Base-by-base conservation (phyloP, 345 rosid genomes). In the Salix koriyanagi region DNA sequence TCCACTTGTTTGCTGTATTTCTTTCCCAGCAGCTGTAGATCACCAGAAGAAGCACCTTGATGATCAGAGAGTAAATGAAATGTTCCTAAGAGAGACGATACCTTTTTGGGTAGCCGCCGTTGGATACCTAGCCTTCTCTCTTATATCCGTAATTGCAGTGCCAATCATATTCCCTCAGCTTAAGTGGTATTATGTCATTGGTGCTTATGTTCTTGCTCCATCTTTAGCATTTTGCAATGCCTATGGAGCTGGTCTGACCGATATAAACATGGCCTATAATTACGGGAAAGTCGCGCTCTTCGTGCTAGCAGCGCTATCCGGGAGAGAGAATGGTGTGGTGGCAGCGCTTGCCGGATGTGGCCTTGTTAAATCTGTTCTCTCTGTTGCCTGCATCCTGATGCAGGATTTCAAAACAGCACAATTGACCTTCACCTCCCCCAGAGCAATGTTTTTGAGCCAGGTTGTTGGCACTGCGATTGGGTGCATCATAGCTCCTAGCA, bases 361-460 rank as follows among this genome's bases (percentile, higher is more conserved):
- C n/a, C 85, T 95, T 67, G 78, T 90, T 78, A 95, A 95, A 77
- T 95, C 99, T 2, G 97, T 90, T 23, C 91, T 95, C 62, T 90
- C 97, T 3, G 97, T 92, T 34, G 89, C 97, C 30, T 95, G 97
- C 88, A 85, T 89, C 37, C 80, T 95, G 25, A 95, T 95, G 99
- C 99, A 95, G 82, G 99, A 92, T 84, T 91, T 95, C 80, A 93
- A 91, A 80, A 95, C 97, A 36, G 97, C 97, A 1, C 96, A 91
- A 69, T 78, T 85, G 82, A 95, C 99, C 0, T 78, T 14, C 34
- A 93, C 99, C 2, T 95, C 99, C 16, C 99, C 99, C 0, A 81
- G 88, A 80, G 97, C 97, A 61, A 95, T 95, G 99, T 91, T 95
- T 58, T 74, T 81, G 62, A 95, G 91, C 89, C 99, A 95, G 81